Conservation (phyloP, 306 rosid species). For the Gynostemma pentaphyllum region DNA sequence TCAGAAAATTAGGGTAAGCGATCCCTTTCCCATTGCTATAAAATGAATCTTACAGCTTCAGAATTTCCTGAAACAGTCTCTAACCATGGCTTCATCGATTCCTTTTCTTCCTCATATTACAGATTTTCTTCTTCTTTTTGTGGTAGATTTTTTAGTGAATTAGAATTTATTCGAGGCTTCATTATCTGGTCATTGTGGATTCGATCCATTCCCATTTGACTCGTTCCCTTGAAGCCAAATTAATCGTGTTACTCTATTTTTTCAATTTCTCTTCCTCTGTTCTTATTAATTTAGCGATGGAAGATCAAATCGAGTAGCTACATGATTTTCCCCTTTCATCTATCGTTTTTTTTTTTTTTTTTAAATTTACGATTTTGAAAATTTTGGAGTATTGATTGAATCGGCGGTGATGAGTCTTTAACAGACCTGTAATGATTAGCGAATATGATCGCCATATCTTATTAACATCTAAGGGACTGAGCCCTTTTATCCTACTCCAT, state of each 20-base stretch:
- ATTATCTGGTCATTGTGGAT: conserved; percentile 85
- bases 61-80: background rate
- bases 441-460: conserved; percentile 58
- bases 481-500: conserved; percentile 5
- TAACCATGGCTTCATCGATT: background rate
- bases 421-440: conserved; percentile 93
- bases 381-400: background rate
- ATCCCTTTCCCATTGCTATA: background rate
- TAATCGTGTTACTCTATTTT: conserved; percentile 44
- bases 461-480: conserved; percentile 97
- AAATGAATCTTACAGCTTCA: background rate
- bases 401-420: conserved; percentile 52
- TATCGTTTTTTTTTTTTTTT: background rate
- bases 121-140: background rate
- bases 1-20: background rate
- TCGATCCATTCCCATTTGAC: conserved; percentile 47
- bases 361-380: background rate
- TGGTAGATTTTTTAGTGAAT: too few species aligned
- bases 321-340: background rate
- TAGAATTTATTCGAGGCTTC: conserved; percentile 30
- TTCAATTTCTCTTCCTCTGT: conserved; percentile 12
- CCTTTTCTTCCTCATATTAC: background rate
- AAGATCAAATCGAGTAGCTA: conserved; percentile 41
- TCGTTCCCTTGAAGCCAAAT: conserved; percentile 99
- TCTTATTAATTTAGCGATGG: conserved; percentile 8